Percentiles rank a stretch among this genome's conserved stretches.
These are phyloP conservation scores for Entamoeba moshkovskii DNA, from an alignment of 208 protist genomes.

Conservation along the genomic window DNA sequence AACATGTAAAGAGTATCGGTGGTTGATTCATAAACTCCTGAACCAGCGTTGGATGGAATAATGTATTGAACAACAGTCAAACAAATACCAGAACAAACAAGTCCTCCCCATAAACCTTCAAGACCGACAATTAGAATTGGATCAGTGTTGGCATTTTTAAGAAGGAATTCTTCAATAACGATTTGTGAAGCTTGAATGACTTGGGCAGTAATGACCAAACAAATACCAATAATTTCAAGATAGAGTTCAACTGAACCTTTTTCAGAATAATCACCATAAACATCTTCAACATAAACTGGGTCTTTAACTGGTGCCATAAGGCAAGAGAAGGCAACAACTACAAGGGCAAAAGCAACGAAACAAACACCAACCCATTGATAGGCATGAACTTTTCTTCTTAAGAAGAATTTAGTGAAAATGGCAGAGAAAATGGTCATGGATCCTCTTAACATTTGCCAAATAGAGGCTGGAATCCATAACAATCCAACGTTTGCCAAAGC, in stretches of 20 bases:
- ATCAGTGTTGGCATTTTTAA: conserved; percentile 49
- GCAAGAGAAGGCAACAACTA: conserved; percentile 55
- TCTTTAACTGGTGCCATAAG: conserved; percentile 25
- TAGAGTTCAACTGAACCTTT: not conserved
- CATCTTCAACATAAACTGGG: not conserved
- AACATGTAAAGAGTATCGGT: conserved; percentile 36
- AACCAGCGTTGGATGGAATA: not conserved
- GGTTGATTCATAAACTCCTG: conserved; percentile 19
- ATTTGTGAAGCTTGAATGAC: conserved; percentile 65
- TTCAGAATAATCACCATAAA: not conserved
- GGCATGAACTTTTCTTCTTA: conserved; percentile 44
- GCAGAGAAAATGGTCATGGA: conserved; percentile 68
- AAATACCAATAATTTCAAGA: conserved; percentile 38
- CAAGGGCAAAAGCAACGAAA: conserved; percentile 48
- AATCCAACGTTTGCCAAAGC: conserved; percentile 64
- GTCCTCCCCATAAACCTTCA: conserved; percentile 63
- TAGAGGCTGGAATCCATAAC: conserved; percentile 59
- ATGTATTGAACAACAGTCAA: conserved; percentile 42
- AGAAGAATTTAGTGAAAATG: conserved; percentile 58
- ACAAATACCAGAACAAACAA: conserved; percentile 51
- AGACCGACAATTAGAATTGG: conserved; percentile 68
- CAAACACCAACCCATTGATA: conserved; percentile 52
- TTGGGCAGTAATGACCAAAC: conserved; percentile 60
- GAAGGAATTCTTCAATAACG: conserved; percentile 62
- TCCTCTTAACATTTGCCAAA: conserved; percentile 73